These are phyloP conservation scores for Tetracladium marchalianum DNA, from an alignment of 495 filamentous ascomycete genomes.

Conservation along the genomic window DNA sequence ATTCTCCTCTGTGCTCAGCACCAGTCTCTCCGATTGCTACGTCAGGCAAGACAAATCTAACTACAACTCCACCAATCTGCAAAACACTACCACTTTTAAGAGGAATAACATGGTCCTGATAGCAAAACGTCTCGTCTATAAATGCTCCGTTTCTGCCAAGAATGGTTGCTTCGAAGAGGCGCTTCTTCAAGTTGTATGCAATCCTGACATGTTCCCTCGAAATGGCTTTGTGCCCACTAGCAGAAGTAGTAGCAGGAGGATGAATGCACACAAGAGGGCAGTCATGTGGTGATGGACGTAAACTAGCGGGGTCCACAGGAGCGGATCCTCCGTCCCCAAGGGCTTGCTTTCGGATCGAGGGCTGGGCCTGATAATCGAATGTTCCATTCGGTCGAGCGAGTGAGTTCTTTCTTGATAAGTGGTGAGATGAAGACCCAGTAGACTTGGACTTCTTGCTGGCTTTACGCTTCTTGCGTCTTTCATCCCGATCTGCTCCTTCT, in stretches of 20 bases:
- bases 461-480: constrained; percentile 13
- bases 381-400: constrained; percentile 6
- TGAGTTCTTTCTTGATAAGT: constrained; percentile 41
- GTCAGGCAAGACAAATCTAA: constrained; percentile 66
- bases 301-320: constrained; percentile 37
- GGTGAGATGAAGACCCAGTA: constrained; percentile 24
- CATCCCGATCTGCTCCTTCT: constrained; percentile 17
- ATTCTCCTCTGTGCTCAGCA: constrained; percentile 40
- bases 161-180: constrained; percentile 69
- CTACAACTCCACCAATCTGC: constrained; percentile 68
- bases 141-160: constrained; percentile 83
- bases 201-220: constrained; percentile 82
- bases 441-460: constrained; percentile 28
- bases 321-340: constrained; percentile 37
- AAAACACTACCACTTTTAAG: constrained; percentile 65
- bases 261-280: constrained; percentile 76
- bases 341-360: constrained; percentile 35
- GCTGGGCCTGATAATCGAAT: constrained; percentile 14
- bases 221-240: constrained; percentile 59
- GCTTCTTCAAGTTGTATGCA: constrained; percentile 62
- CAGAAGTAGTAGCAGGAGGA: constrained; percentile 49
- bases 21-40: constrained; percentile 58
- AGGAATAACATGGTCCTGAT: constrained; percentile 48
- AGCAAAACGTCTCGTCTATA: constrained; percentile 62
- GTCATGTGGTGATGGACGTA: constrained; percentile 48